Evolutionary conservation across 2,329 filamentous ascomycete species (phyloP), one percentile per base, ranked within the genome.

Genomic region (Arthrobotrys conoides): DNA sequence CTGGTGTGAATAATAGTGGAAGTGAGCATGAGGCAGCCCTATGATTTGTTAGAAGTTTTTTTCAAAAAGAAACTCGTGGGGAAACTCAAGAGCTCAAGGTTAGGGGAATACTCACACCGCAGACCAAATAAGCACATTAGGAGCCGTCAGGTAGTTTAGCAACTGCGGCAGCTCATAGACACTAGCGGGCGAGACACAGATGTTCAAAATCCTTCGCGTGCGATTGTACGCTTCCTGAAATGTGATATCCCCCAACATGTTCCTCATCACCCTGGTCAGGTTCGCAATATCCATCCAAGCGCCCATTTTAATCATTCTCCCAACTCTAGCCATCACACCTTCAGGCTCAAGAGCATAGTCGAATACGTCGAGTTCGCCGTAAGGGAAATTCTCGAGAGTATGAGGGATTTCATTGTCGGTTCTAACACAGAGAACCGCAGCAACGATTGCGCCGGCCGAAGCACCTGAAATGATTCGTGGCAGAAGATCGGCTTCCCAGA

Each of bases 161-260:
- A 98, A 86, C 44, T 93, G 88, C 0, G 94, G 95, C 16, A 97
- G 87, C 83, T 97, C 94, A 84, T 96, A 96, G 69, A 95, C 88
- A 16, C 79, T 79, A 0, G 93, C 92, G 1, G 92, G 93, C 0
- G 94, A 97, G 5, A 98, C 94, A 75, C 93, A 94, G 44, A 98
- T 97, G 83, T 97, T 98, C 82, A 97, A 89, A 79, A 97, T 94
- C 75, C 94, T 89, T 30, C 93, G 89, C 0, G 94, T 97, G n/a
- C 94, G 91, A 83, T 97, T 97, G 86, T 97, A 97, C 0, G 94
- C 93, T 84, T 98, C 95, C 83, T 95, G 93, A 81, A 98, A 98
- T 0, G 95, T 98, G 82, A 97, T 91, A 82, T 97, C 93, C 44
- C 94, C 94, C 6, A 97, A 87, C 82, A 96, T 86, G 36, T 87